phyloP scores from a whole-genome alignment of 805 yeast species.

The Kuraishia floccosa region DNA sequence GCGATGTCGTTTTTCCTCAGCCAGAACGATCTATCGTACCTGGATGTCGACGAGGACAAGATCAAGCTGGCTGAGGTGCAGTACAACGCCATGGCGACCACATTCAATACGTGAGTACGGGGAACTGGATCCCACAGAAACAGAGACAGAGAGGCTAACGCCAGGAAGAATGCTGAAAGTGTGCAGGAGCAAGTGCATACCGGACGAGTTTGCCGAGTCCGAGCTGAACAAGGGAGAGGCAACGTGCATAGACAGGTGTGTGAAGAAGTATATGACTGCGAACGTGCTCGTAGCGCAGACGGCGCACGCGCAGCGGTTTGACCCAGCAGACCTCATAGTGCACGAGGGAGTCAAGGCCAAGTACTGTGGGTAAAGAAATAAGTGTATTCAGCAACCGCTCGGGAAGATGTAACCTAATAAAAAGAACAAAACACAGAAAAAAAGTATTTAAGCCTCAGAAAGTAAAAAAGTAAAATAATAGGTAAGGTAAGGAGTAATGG shows the following conservation, averaged over 20 bases:
- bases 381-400: neutral
- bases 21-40: conserved; percentile 25
- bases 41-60: conserved; percentile 48
- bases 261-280: conserved; percentile 67
- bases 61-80: conserved; percentile 57
- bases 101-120: conserved; percentile 34
- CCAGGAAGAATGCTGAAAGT: conserved; percentile 39
- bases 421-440: neutral
- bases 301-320: conserved; percentile 30
- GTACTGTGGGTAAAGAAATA: conserved; percentile 4
- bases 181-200: conserved; percentile 72
- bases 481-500: neutral
- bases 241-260: conserved; percentile 80
- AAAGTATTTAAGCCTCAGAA: neutral
- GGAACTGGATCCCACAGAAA: too few species aligned
- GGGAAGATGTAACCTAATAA: neutral
- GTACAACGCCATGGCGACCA: conserved; percentile 48
- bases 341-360: conserved; percentile 14
- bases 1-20: conserved; percentile 60
- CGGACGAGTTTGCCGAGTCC: conserved; percentile 75
- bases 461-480: neutral
- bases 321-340: conserved; percentile 26
- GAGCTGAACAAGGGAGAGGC: conserved; percentile 81
- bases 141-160: neutral
- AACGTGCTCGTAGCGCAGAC: conserved; percentile 50